Base-by-base conservation (phyloP, 139 green algal genomes). In the Micromonas commoda region DNA sequence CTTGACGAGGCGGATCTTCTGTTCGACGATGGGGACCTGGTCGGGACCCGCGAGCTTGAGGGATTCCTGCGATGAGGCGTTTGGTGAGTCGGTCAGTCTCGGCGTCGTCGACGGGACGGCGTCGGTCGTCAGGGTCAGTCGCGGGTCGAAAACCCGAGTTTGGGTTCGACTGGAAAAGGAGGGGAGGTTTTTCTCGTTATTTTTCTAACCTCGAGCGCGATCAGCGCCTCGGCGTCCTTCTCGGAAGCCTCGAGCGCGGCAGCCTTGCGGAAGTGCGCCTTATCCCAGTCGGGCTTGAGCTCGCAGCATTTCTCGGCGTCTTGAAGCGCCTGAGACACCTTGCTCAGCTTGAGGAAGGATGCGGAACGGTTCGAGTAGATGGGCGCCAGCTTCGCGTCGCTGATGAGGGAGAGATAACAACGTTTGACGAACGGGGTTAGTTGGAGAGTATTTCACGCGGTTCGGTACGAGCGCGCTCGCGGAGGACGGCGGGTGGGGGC, bases 321-420 rank as follows among this genome's bases (percentile, higher is more conserved):
- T 51, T 85, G 82, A 19, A 96, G 64, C 0, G 93, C 93, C 80
- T 96, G 96, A 0, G 76, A 84, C 0, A 96, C 83, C 85, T 97
- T 97, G 45, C 90, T 90, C 9, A 97, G 88, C 75, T 96, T 88
- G 32, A 97, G 74, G 38, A 97, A 80, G 2, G 93, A 87, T 1
- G 89, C 91, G 64, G 85, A 90, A 0, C 93, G 89, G 78, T 97
- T 97, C 87, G 91, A 97, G 88, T 71, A 74, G 9, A 68, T 39
- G 21, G 51, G 13, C n/a, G 29, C 76, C 23, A 64, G 28, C 53
- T 54, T 91, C 90, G 89, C 92, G 85, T 88, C 94, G 0, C 96
- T 81, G 9, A 57, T 9, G 45, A 16, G 45, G 9, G 45, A 57
- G 45, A 16, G 45, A 57, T 23, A 16, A 57, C 9, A 57, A 57